Base-by-base conservation (phyloP, 164 flowering plant species). In the Macadamia tetraphylla region DNA sequence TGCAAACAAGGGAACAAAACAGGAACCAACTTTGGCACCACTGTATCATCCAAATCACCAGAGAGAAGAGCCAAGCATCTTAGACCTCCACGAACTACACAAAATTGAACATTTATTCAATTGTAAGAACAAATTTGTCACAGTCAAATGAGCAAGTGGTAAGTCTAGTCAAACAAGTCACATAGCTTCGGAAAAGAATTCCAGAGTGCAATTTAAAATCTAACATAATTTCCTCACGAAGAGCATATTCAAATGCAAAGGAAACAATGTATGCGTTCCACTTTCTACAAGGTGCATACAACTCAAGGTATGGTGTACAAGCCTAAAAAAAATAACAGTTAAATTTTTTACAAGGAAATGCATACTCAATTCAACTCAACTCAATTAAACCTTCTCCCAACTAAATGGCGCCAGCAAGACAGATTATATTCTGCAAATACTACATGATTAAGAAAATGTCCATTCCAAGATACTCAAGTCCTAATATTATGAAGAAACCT, bases 11-110 rank as follows among this genome's bases (percentile, higher is more conserved):
- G 99, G 75, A 92, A 92, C 70, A 92, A 67, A 76, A 80, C 76
- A 62, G 97, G 97, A 66, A 94, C 83, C 69, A 94, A 49, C 55
- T 73, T 75, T 51, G 97, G 97, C 71, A 90, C 90, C 75, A 81
- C 73, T 66, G 76, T 80, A 76, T 90, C 97, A 73, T 92, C 97
- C 84, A 94, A 71, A 79, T 94, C 99, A 15, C 80, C 85, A 58
- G 96, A 85, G 52, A 94, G 78, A 78, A 92, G 90, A 67, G 88
- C 81, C 78, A 94, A 71, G 72, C 97, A 94, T 77, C 90, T 88
- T 61, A 94, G 71, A 76, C 91, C 94, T 56, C 97, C 98, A 75
- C 84, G 88, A 58, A 94, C 98, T 94, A 77, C 75, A 83, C 46
- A 68, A 9, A 67, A 64, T 53, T 58, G 64, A n/a, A 60, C 23